A percentile compares a stretch with the other conserved stretches of the same genome.
Conservation (phyloP, 164 flowering plant genomes). For the Akebia trifoliata region DNA sequence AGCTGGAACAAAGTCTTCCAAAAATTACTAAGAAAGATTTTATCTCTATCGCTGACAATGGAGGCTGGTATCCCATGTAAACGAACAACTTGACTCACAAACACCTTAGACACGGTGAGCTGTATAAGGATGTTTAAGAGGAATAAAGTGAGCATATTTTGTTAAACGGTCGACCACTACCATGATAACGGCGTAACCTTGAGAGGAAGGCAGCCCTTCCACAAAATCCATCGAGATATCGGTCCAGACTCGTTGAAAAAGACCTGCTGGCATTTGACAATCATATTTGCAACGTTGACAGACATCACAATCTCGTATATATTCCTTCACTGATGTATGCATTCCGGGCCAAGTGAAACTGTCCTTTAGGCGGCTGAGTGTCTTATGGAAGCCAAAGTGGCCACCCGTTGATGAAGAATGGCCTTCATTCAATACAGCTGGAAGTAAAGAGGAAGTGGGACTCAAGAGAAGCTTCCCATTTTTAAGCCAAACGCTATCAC, state of each 20-base stretch:
- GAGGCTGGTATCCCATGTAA: too few species aligned
- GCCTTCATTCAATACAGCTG: too few species aligned
- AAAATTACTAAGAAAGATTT: too few species aligned
- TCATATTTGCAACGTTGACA: background rate
- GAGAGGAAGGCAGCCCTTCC: slow-evolving; percentile 1
- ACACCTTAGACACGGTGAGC: too few species aligned
- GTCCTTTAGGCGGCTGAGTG: background rate
- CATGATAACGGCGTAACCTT: background rate
- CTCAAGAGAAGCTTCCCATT: background rate
- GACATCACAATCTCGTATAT: background rate
- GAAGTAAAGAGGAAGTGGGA: background rate
- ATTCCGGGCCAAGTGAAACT: background rate
- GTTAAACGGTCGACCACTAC: background rate
- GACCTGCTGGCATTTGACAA: background rate
- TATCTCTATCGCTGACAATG: too few species aligned
- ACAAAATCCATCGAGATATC: slow-evolving; percentile 10
- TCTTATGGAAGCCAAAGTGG: background rate
- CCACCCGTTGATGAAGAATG: background rate
- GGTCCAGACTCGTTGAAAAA: background rate
- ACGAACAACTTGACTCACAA: too few species aligned
- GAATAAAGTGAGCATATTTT: too few species aligned
- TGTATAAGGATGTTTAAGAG: background rate
- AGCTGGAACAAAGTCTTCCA: too few species aligned
- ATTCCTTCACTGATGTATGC: background rate
- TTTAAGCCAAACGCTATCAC: background rate